These are phyloP conservation scores for Graphilbum fragrans DNA, from an alignment of 2,329 filamentous ascomycete species.

Conservation along the genomic window DNA sequence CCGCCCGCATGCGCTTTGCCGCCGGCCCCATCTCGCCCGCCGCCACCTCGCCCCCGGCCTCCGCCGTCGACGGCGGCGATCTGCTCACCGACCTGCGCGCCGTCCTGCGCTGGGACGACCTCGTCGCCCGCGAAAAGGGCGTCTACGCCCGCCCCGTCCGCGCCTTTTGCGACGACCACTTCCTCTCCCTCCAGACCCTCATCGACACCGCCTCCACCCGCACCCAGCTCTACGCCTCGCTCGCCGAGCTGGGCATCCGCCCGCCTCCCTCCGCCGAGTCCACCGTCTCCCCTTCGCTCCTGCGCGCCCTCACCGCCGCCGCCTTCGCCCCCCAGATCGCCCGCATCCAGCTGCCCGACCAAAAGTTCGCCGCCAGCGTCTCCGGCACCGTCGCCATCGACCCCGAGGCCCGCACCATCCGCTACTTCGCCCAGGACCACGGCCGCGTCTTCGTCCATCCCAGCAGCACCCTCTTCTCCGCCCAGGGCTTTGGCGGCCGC, in stretches of 20 bases:
- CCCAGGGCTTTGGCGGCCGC: constrained; percentile 62
- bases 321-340: constrained; percentile 79
- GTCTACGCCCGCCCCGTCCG: constrained; percentile 51
- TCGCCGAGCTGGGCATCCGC: constrained; percentile 77
- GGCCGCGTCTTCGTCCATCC: constrained; percentile 90
- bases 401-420: constrained; percentile 82
- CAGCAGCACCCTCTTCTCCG: constrained; percentile 72
- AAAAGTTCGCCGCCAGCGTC: constrained; percentile 82
- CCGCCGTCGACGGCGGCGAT: constrained; percentile 60
- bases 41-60: constrained; percentile 48
- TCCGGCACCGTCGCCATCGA: constrained; percentile 87
- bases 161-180: constrained; percentile 74
- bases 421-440: constrained; percentile 79
- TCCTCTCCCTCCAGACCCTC: constrained; percentile 71
- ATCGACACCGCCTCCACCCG: constrained; percentile 81
- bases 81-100: constrained; percentile 77
- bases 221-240: constrained; percentile 71
- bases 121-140: constrained; percentile 34
- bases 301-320: constrained; percentile 60
- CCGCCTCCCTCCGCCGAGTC: constrained; percentile 17
- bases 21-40: constrained; percentile 26
- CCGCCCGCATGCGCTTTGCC: constrained; percentile 63
- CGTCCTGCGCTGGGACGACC: constrained; percentile 69
- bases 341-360: constrained; percentile 85
- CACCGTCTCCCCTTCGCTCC: constrained; percentile 29